phyloP scores from a whole-genome alignment of 2,329 filamentous ascomycete species.

The Colletotrichum cereale region DNA sequence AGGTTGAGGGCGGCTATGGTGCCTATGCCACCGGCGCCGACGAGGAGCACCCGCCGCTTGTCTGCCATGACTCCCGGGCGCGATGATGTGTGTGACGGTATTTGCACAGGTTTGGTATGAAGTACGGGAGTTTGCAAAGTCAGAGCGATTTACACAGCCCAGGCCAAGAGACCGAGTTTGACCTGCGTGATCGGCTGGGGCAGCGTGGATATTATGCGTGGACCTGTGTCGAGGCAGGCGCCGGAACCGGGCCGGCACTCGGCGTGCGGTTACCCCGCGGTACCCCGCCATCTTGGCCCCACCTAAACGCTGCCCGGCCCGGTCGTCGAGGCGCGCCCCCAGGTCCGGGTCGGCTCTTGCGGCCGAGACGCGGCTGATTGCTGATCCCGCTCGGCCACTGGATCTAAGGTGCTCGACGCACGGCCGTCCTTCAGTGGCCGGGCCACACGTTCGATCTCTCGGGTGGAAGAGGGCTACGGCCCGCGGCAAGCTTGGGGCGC shows the following conservation, averaged over 20 bases:
- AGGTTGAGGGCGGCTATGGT: conserved; percentile 68
- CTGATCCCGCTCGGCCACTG: not conserved
- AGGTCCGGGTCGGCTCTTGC: not conserved
- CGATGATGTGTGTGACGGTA: not conserved
- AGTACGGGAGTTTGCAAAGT: not conserved
- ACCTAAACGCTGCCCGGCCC: not conserved
- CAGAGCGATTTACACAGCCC: too few relatives aligned
- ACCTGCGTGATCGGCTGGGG: not conserved
- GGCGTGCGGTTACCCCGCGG: not conserved
- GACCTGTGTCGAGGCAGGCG: not conserved
- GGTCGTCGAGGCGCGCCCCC: not conserved
- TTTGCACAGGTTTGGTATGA: too few relatives aligned
- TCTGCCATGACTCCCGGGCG: not conserved
- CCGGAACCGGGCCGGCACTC: conserved; percentile 13
- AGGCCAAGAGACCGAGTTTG: not conserved
- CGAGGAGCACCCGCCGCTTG: conserved; percentile 60
- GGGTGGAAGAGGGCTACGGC: not conserved
- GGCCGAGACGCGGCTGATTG: not conserved
- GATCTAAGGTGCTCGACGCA: not conserved
- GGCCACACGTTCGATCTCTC: not conserved
- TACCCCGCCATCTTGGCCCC: not conserved
- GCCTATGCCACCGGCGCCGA: conserved; percentile 69
- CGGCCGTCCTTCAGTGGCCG: not conserved
- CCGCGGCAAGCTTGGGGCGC: not conserved
- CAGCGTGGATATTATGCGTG: not conserved